phyloP scores from a whole-genome alignment of 2,329 filamentous ascomycete species.

The Xylaria sp. region DNA sequence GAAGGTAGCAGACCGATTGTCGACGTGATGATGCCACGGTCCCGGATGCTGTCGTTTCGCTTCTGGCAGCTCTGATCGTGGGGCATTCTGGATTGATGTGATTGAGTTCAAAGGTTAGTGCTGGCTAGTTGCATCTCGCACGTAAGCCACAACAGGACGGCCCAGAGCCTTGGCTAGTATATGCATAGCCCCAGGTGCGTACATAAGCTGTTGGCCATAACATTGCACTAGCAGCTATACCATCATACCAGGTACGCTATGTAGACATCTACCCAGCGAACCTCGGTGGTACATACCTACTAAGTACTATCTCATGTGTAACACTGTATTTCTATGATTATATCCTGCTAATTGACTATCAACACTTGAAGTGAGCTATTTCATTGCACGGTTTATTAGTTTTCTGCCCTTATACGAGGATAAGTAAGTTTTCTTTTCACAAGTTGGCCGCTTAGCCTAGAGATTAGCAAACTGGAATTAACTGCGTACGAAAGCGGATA shows the following conservation, averaged over 20 bases:
- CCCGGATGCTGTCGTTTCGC: slow-evolving; percentile 22
- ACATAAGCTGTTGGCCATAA: neutral
- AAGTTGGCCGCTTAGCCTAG: too few relatives aligned
- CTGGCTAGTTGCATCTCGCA: slow-evolving; percentile 21
- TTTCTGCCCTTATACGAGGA: too few relatives aligned
- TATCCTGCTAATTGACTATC: too few relatives aligned
- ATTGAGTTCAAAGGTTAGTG: slow-evolving; percentile 20
- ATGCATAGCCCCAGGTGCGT: neutral
- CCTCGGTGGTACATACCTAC: too few relatives aligned
- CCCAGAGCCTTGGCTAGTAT: neutral
- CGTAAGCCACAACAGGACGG: slow-evolving; percentile 22
- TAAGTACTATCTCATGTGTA: too few relatives aligned
- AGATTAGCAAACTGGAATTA: too few relatives aligned
- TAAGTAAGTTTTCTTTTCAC: too few relatives aligned
- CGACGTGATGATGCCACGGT: slow-evolving; percentile 12
- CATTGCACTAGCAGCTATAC: neutral
- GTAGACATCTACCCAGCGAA: too few relatives aligned
- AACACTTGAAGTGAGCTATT: too few relatives aligned
- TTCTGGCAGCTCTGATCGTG: slow-evolving; percentile 23
- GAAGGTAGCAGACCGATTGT: slow-evolving; percentile 17
- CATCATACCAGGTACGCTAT: neutral
- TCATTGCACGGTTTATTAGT: too few relatives aligned
- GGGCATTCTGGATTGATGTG: slow-evolving; percentile 27
- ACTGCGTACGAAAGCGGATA: too few relatives aligned
- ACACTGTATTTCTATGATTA: too few relatives aligned